Evolutionary conservation across 2,329 filamentous ascomycete species (phyloP), one percentile per base, ranked within the genome.

Genomic region (Aspergillus intermedius): DNA sequence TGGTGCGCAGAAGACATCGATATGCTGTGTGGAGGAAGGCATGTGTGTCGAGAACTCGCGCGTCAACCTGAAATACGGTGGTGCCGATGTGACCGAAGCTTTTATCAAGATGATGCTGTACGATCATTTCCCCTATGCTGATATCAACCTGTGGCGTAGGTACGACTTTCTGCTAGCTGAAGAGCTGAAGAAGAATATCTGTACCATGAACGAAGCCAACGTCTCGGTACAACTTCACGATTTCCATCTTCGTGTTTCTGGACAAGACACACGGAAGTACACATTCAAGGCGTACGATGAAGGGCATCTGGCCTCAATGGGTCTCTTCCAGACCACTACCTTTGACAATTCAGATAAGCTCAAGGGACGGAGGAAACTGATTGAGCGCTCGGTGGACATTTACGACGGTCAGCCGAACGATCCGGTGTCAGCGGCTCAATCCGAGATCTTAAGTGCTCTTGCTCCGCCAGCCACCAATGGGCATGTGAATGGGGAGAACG

Each of bases 101-200:
- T 96, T 98, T 61, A 79, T 95, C 66, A 95, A 93, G 72, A 97
- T 97, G 91, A 90, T 97, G 86, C 81, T 98, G 2, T 90, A 87
- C 69, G 91, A 96, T 66, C 87, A 93, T 60, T 96, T 98, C 60
- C 91, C 94, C 4, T 98, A 98, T 66, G 80, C 86, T 43, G 91
- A 96, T 17, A 94, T 98, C 71, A 95, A 98, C 64, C 76, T 98
- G 23, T 84, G 83, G 66, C 81, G 90, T 47, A 82, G 93, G 43
- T 94, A 96, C 62, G 93, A 98, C 66, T 96, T 91, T 58, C 72
- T 97, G 34, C 77, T 98, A 21, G 91, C 91, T 1, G 93, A 98
- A 68, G 93, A 98, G 72, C 76, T 98, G 50, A 98, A 98, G 75
- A 87, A 86, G 59, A 95, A 90, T 65, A 86, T 88, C 63, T 95